A percentile compares a stretch with the other conserved stretches of the same genome.
Evolutionary conservation across 2,329 filamentous ascomycete genomes (phyloP).

Genomic region (Pseudogymnoascus sp.): DNA sequence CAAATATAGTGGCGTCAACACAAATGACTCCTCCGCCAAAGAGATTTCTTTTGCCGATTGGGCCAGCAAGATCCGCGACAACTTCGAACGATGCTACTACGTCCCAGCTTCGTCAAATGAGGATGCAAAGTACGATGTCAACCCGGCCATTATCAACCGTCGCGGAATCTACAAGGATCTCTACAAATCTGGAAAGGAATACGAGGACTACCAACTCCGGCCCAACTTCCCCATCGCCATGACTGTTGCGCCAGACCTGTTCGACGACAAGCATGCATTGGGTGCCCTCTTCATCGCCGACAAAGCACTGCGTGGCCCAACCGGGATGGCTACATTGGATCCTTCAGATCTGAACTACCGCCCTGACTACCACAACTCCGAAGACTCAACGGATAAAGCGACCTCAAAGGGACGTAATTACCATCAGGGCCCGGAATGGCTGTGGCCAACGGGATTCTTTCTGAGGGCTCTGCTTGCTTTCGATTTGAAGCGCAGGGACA

Average conservation of each 20-base stretch:
- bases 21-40: constrained; percentile 43
- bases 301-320: constrained; percentile 69
- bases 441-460: constrained; percentile 97
- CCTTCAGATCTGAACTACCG: constrained; percentile 88
- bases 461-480: constrained; percentile 85
- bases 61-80: constrained; percentile 70
- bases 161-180: constrained; percentile 97
- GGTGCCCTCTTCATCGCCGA: constrained; percentile 75
- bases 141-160: constrained; percentile 71
- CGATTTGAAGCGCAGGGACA: constrained; percentile 65
- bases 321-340: constrained; percentile 92
- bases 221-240: constrained; percentile 94
- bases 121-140: constrained; percentile 71
- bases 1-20: constrained; percentile 63
- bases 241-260: constrained; percentile 84
- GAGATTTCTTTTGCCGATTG: constrained; percentile 66
- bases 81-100: constrained; percentile 90
- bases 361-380: constrained; percentile 89
- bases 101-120: constrained; percentile 63
- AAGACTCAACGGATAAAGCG: constrained; percentile 84
- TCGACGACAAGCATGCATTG: constrained; percentile 70
- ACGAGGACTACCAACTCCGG: constrained; percentile 94
- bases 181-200: constrained; percentile 88
- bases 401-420: constrained; percentile 95
- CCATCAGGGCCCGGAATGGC: constrained; percentile 95